Base-by-base conservation (phyloP, 1,284 basidiomycete genomes). In the Dichomitus squalens region DNA sequence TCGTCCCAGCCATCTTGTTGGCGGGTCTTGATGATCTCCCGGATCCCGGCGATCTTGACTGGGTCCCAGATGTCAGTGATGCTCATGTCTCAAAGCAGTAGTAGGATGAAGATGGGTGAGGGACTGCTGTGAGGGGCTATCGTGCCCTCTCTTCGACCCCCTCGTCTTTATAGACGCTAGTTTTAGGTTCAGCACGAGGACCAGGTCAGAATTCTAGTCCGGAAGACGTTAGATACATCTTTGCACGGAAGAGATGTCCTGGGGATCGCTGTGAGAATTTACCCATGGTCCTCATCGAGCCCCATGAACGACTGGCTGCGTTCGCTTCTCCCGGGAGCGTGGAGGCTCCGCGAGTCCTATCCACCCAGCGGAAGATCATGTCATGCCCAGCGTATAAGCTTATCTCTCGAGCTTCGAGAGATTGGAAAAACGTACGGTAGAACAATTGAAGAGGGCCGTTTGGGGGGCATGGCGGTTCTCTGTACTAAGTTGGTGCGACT, bases 1-100 rank as follows among this genome's bases (percentile, higher is more conserved):
- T 61, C 58, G 18, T 66, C 65, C 65, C 65, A 68, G 7, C 64
- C 65, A 11, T 53, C 49, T 23, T 55, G 50, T 16, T 43, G 8
- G 14, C 60, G 38, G 7, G 20, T 43, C 11, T 40, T 44, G 33
- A 63, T 49, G 14, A 62, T 33, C 29, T 56, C 60, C n/a, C 56
- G 55, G 29, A 61, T 39, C 23, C 48, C 27, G n/a, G 33, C 46
- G 20, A 54, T 48, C 46, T 54, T 54, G 36, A 47, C 46, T 8
- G 53, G 53, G 36, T 54, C 53, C 44, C 49, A 50, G 25, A 50
- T 50, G 36, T 50, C 49, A 23, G 49, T 50, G 49, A 50, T 50
- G 36, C 49, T 50, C 49, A 50, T 50, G 36, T 12, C 21, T 4
- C 29, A 18, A 7, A 27, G 20, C n/a, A 29, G 18, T 16, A 7